Base-by-base conservation (phyloP, 2,329 filamentous ascomycete genomes). In the Exophiala spinifera region DNA sequence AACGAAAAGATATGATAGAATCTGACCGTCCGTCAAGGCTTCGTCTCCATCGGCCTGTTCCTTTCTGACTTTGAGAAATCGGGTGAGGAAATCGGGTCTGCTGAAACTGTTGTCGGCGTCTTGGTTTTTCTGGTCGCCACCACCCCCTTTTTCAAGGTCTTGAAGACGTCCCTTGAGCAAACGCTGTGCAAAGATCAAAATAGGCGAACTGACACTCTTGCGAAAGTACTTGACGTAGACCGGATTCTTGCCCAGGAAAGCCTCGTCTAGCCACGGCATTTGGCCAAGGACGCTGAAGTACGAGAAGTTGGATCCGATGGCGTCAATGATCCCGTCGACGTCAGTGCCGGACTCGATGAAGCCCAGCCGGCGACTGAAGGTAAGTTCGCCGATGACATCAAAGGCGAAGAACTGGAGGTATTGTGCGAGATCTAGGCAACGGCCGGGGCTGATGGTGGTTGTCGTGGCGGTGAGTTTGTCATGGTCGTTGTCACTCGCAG, bases 371-470 rank as follows among this genome's bases (percentile, higher is more conserved):
- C 64, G 66, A 8, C 65, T 67, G 51, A 69, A 71, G 1, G 69
- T 72, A 21, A 72, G 50, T 25, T 69, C 65, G 1, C 68, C 67
- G 14, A 73, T 70, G 1, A 72, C 69, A 57, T 72, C 70, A 46
- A 70, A 70, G 0, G 69, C 69, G 49, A 57, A 71, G 56, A 64
- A 69, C 43, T 70, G 69, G 21, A 71, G 49, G 60, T 67, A 71
- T n/a, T 47, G 34, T 3, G 63, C 65, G 40, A 71, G 62, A 54
- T 70, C 68, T 15, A 56, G 42, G 3, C 51, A 15, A 3, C 21
- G 39, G 23, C 15, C 15, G 5, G 33, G 15, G 10, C n/a, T n/a
- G n/a, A n/a, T n/a, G n/a, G n/a, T n/a, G n/a, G n/a, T n/a, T n/a
- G n/a, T n/a, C n/a, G n/a, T n/a, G n/a, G n/a, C n/a, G n/a, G n/a